Conservation (phyloP, 2,329 filamentous ascomycete species). For the Nemania sp. region DNA sequence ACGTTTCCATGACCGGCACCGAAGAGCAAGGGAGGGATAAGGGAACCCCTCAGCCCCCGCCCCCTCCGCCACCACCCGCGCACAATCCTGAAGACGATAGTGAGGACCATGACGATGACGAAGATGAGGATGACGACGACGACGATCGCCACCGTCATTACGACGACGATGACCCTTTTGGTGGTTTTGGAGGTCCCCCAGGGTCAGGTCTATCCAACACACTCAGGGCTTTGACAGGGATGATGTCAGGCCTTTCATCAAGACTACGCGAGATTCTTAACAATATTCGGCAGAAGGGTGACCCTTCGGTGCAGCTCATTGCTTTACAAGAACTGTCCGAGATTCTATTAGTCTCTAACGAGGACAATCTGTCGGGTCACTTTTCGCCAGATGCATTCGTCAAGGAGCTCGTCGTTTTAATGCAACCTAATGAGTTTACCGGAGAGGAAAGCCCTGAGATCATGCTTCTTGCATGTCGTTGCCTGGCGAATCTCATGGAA, state of each 20-base stretch:
- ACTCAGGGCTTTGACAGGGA: constrained; percentile 83
- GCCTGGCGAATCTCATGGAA: constrained; percentile 96
- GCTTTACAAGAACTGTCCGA: constrained; percentile 93
- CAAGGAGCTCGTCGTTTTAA: constrained; percentile 87
- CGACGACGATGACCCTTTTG: constrained; percentile 68
- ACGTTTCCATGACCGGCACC: constrained; percentile 72
- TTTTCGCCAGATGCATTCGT: constrained; percentile 95
- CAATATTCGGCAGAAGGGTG: constrained; percentile 80
- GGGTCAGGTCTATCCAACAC: constrained; percentile 75
- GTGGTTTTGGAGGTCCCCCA: constrained; percentile 69
- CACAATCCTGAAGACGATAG: constrained; percentile 46
- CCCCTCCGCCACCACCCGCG: constrained; percentile 50
- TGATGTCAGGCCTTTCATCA: constrained; percentile 83
- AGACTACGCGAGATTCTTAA: constrained; percentile 77
- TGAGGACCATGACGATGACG: constrained; percentile 51
- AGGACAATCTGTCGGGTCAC: constrained; percentile 93
- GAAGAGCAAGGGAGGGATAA: constrained; percentile 57
- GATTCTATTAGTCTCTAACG: constrained; percentile 89
- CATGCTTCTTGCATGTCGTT: constrained; percentile 95
- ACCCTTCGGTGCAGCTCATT: constrained; percentile 85
- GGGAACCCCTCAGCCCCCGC: constrained; percentile 43
- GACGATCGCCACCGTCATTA: constrained; percentile 60
- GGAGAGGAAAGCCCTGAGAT: constrained; percentile 93
- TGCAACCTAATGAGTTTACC: constrained; percentile 84
- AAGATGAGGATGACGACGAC: constrained; percentile 59